phyloP scores from a whole-genome alignment of 2,329 filamentous ascomycete genomes.

The Colletotrichum lini region DNA sequence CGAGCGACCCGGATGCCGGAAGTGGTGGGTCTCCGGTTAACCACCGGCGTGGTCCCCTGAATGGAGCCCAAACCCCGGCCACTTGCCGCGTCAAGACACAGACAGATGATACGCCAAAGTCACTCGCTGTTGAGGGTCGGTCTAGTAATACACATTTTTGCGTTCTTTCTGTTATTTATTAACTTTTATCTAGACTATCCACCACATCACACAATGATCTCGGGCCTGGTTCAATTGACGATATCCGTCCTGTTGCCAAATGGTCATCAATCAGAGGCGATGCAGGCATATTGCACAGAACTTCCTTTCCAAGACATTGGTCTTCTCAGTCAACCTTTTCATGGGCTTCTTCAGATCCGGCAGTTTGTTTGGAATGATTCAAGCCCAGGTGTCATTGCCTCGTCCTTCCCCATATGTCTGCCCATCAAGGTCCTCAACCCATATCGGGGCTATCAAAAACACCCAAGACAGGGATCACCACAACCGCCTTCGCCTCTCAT shows the following conservation, averaged over 20 bases:
- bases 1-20: background rate
- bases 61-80: background rate
- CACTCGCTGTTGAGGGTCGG: too few species aligned
- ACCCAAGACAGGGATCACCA: conserved; percentile 35
- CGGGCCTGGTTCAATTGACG: background rate
- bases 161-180: background rate
- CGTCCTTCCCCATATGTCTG: conserved; percentile 20
- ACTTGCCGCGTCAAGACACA: background rate
- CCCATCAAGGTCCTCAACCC: conserved; percentile 38
- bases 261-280: background rate
- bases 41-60: background rate
- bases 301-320: background rate
- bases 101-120: background rate
- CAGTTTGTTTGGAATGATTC: conserved; percentile 14
- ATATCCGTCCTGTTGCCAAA: background rate
- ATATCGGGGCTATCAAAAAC: conserved; percentile 25
- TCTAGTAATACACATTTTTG: too few species aligned
- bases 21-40: conserved; percentile 1
- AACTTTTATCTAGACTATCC: background rate
- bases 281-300: background rate
- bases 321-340: background rate
- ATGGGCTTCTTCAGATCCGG: too few species aligned
- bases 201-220: background rate
- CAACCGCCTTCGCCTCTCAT: conserved; percentile 15
- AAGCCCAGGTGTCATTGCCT: conserved; percentile 5